Conservation (phyloP, 176 grass and related monocot species). For the Zizania latifolia region DNA sequence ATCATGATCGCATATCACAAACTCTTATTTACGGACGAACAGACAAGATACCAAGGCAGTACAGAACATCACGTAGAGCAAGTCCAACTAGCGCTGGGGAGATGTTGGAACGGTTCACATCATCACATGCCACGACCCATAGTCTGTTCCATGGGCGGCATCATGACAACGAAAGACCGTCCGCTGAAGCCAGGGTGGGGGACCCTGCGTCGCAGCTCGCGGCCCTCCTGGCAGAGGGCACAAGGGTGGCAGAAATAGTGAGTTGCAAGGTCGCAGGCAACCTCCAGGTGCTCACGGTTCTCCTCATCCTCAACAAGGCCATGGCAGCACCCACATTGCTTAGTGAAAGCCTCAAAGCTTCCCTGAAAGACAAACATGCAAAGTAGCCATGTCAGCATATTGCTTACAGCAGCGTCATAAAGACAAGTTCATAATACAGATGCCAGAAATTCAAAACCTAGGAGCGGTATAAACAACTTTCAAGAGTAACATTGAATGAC, state of each 20-base stretch:
- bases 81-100: not conserved
- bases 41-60: not conserved
- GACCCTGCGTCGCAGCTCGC: slow-evolving; percentile 61
- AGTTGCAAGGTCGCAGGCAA: slow-evolving; percentile 52
- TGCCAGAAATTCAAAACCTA: not conserved
- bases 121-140: slow-evolving; percentile 72
- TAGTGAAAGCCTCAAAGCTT: slow-evolving; percentile 70
- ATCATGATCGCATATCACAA: slow-evolving; percentile 11
- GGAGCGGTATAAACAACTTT: not conserved
- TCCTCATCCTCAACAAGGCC: slow-evolving; percentile 40
- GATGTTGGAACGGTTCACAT: slow-evolving; percentile 1
- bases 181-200: slow-evolving; percentile 76
- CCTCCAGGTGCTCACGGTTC: slow-evolving; percentile 56
- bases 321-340: slow-evolving; percentile 47
- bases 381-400: not conserved
- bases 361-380: slow-evolving; percentile 46
- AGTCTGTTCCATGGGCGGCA: slow-evolving; percentile 69
- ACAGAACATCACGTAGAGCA: not conserved
- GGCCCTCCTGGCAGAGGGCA: slow-evolving; percentile 83
- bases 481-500: not conserved
- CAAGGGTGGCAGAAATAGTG: slow-evolving; percentile 83
- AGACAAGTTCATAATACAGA: not conserved
- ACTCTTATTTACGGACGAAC: slow-evolving; percentile 20
- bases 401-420: not conserved
- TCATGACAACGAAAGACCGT: slow-evolving; percentile 48